Evolutionary conservation across 164 flowering plant genomes (phyloP), one percentile per base, ranked within the genome.

Genomic region (Euptelea pleiosperma): DNA sequence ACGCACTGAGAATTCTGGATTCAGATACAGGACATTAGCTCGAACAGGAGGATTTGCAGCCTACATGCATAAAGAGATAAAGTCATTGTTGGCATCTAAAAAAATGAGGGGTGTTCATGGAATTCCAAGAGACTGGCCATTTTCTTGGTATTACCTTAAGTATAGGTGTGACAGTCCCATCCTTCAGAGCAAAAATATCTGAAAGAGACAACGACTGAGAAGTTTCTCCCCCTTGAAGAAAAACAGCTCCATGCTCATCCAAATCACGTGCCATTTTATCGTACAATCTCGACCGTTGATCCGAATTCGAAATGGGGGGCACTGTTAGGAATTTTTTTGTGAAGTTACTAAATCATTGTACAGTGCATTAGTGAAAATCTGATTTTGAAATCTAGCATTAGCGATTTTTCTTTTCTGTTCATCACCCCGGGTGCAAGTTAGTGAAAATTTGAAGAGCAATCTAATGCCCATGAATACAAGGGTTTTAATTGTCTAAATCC

Each of bases 1-100:
- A 28, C 73, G 87, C 29, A 62, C 51, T 0, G 97, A 77, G 65
- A 71, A 82, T 25, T 86, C 65, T 18, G 89, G 60, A 69, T 72
- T 74, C 35, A 93, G 52, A 71, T 90, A 79, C 69, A 93, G 65
- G 34, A 90, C 89, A 77, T 75, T 90, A 11, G 99, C 99, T 52
- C 97, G 85, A 18, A 93, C 97, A 18, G 97, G 93, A 55, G 99
- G 99, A 68, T 78, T 67, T 19, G 91, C 96, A 49, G 79, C 84
- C 97, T 90, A 62, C 64, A 64, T 9, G n/a, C 46, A 40, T 25
- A 48, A 48, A 35, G 19, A 8, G 45, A 34, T 24, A 8, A 46
- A 4, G 16, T n/a, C n/a, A 46, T 16, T n/a, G 25, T 9, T 15
- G 8, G 31, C 19, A 50, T 26, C 6, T 60, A 31, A 29, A 18